Base-by-base conservation (phyloP, 1,284 basidiomycete genomes). In the Microbotryum lychnidis-dioicae region DNA sequence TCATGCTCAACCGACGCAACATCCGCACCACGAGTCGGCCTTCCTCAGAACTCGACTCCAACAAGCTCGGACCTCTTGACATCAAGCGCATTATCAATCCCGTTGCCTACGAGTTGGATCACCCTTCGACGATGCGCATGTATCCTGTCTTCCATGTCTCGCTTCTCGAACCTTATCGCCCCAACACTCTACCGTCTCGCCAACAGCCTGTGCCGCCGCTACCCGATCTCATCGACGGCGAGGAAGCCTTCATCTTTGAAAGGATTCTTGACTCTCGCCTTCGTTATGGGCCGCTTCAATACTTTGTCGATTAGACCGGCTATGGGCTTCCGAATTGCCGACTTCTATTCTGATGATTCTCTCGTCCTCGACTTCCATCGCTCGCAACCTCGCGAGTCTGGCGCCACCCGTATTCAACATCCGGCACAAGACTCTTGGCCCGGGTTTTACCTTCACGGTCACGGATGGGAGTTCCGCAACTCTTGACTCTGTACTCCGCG, bases 21-120 rank as follows among this genome's bases (percentile, higher is more conserved):
- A 42, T 66, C 66, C 9, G 67, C 65, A 54, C 62, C 65, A 31
- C 66, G 25, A 25, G 25, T 16, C 45, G 61, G 21, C 59, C 61
- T 29, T 50, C 54, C 20, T 12, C 9, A 5, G 60, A 62, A 42
- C 58, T 62, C 18, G 58, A 62, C 50, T 37, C 29, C 4, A 16
- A 42, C 5, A 53, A 54, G 25, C 61, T 62, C 27, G 59, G 61
- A n/a, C 61, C 58, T 25, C 46, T 58, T 1, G 25, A 54, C 27
- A 49, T 60, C 50, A 45, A 45, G 9, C 25, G n/a, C 18, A 47
- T 48, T 25, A 42, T 62, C 31, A 44, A 50, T 46, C 21, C 49
- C 14, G 50, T 33, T 0, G 61, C 58, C n/a, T 62, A 31, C 61
- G 21, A 50, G 1, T 58, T 62, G 18, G 25, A 20, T 0, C 47